phyloP scores from a whole-genome alignment of 495 filamentous ascomycete genomes.

The Durotheca rogersii region DNA sequence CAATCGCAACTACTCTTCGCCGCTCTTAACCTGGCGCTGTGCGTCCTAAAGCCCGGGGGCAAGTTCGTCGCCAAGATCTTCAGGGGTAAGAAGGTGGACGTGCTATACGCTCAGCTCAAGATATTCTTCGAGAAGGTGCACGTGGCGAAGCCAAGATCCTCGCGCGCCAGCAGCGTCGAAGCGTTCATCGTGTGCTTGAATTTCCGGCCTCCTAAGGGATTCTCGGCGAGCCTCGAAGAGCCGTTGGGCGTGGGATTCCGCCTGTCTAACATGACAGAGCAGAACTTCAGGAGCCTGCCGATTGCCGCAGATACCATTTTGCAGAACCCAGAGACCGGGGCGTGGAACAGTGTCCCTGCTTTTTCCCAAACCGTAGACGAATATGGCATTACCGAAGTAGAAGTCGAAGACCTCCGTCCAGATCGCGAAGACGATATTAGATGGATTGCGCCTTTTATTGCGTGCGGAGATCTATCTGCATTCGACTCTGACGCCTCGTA shows the following conservation, averaged over 20 bases:
- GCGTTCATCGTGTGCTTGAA: slow-evolving; percentile 95
- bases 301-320: slow-evolving; percentile 40
- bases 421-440: slow-evolving; percentile 52
- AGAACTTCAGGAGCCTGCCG: slow-evolving; percentile 36
- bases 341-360: slow-evolving; percentile 39
- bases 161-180: slow-evolving; percentile 90
- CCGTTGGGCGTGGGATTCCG: slow-evolving; percentile 61
- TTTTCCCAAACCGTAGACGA: slow-evolving; percentile 33
- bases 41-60: slow-evolving; percentile 86
- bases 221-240: slow-evolving; percentile 66
- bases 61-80: slow-evolving; percentile 99
- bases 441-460: slow-evolving; percentile 93
- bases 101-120: slow-evolving; percentile 88
- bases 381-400: slow-evolving; percentile 65
- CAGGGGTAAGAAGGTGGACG: slow-evolving; percentile 85
- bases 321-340: slow-evolving; percentile 43
- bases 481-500: slow-evolving; percentile 96
- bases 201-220: slow-evolving; percentile 65
- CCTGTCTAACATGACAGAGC: slow-evolving; percentile 47
- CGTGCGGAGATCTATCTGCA: slow-evolving; percentile 91
- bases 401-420: slow-evolving; percentile 46
- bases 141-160: slow-evolving; percentile 90
- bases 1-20: slow-evolving; percentile 93
- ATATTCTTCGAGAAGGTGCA: slow-evolving; percentile 84
- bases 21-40: slow-evolving; percentile 86